Conservation (phyloP, 2,329 filamentous ascomycete species). For the Arthrobotrys musiformis region DNA sequence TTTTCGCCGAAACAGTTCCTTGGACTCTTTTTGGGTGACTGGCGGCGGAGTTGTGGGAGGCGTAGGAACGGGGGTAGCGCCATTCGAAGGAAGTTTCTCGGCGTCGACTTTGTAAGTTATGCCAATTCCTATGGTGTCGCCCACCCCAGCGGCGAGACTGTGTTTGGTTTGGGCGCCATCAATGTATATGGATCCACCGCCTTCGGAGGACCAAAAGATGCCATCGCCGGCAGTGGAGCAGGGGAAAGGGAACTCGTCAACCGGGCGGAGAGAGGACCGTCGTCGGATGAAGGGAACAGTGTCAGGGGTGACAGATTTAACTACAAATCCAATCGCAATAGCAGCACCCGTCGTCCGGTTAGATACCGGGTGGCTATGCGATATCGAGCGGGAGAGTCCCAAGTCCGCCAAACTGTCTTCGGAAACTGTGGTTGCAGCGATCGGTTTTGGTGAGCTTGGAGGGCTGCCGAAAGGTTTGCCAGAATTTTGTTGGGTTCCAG, state of each 20-base stretch:
- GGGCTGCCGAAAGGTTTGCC: not conserved
- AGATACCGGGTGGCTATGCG: slow-evolving; percentile 32
- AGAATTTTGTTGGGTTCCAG: not conserved
- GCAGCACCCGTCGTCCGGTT: slow-evolving; percentile 31
- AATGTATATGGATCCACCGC: slow-evolving; percentile 35
- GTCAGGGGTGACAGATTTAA: slow-evolving; percentile 54
- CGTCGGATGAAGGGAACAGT: slow-evolving; percentile 51
- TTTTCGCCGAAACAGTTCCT: slow-evolving; percentile 47
- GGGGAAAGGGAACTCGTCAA: slow-evolving; percentile 53
- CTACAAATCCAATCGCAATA: slow-evolving; percentile 49
- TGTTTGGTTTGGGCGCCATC: slow-evolving; percentile 33
- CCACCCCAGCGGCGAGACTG: slow-evolving; percentile 30
- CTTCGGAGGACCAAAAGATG: slow-evolving; percentile 48
- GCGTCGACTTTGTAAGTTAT: slow-evolving; percentile 40
- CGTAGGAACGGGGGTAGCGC: slow-evolving; percentile 43
- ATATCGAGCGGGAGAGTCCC: slow-evolving; percentile 50
- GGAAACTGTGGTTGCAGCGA: not conserved
- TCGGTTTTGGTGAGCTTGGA: slow-evolving; percentile 18
- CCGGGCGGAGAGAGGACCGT: slow-evolving; percentile 43
- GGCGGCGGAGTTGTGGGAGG: slow-evolving; percentile 44
- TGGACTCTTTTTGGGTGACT: slow-evolving; percentile 33
- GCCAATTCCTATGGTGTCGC: slow-evolving; percentile 49
- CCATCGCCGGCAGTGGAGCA: slow-evolving; percentile 41
- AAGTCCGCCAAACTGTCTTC: slow-evolving; percentile 39
- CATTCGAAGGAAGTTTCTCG: slow-evolving; percentile 29